Percentiles rank a stretch among this genome's conserved stretches.
These are phyloP conservation scores for Agaricus sinodeliciosus DNA, from an alignment of 768 basidiomycete species.

Conservation along the genomic window DNA sequence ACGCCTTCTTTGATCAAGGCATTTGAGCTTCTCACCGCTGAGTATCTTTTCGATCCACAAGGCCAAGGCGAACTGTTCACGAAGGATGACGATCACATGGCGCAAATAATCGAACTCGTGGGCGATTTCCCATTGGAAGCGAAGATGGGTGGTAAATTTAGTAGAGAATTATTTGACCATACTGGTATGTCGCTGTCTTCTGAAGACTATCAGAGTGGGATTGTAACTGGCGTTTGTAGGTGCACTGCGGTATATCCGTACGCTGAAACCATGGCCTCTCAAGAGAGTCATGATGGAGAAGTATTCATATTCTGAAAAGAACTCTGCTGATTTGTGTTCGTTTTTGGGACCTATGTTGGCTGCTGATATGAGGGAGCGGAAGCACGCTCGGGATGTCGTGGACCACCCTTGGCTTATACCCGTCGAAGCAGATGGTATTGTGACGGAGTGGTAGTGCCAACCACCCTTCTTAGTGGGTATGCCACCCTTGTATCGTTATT, in stretches of 20 bases:
- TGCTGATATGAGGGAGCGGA: constrained; percentile 61
- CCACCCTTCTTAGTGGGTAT: neutral
- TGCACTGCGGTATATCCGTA: constrained; percentile 63
- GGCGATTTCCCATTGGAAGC: constrained; percentile 69
- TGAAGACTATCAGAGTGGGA: constrained; percentile 4
- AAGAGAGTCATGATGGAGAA: constrained; percentile 85
- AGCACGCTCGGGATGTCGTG: constrained; percentile 66
- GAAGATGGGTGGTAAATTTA: constrained; percentile 82
- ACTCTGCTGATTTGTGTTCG: constrained; percentile 51
- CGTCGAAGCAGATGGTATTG: constrained; percentile 31
- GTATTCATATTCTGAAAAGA: constrained; percentile 60
- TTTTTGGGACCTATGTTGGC: constrained; percentile 76
- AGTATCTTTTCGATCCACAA: constrained; percentile 89
- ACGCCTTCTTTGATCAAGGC: constrained; percentile 30
- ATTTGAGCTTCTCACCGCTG: constrained; percentile 87
- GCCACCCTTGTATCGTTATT: neutral
- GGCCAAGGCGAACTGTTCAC: constrained; percentile 75
- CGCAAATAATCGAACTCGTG: constrained; percentile 88
- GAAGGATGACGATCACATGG: constrained; percentile 95
- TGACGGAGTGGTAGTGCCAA: constrained; percentile 35
- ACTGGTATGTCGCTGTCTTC: constrained; percentile 34
- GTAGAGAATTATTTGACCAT: constrained; percentile 78
- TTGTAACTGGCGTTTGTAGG: constrained; percentile 29
- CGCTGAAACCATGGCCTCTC: constrained; percentile 77
- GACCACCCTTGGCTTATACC: constrained; percentile 67